Conservation (phyloP, 1,284 basidiomycete genomes). For the Fomitiporia mediterranea region DNA sequence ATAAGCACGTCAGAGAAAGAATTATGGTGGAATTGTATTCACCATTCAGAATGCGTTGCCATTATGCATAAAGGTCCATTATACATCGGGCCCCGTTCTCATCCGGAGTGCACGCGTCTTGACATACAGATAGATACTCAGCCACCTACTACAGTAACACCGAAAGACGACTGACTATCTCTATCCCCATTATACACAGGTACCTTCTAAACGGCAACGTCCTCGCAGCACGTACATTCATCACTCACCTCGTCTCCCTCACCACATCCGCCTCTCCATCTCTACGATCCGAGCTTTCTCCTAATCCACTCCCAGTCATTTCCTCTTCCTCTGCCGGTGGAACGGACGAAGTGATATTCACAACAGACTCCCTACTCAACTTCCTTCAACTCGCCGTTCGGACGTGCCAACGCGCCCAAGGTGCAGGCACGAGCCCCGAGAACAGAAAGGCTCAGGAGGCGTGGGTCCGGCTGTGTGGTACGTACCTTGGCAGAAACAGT, state of each 20-base stretch:
- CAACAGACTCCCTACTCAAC: constrained; percentile 72
- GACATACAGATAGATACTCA: too few species aligned
- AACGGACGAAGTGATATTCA: constrained; percentile 65
- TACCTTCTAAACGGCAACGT: constrained; percentile 87
- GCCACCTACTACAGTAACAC: too few species aligned
- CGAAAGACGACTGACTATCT: too few species aligned
- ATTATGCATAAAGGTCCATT: too few species aligned
- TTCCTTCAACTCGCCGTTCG: constrained; percentile 84
- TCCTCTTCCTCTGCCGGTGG: constrained; percentile 30
- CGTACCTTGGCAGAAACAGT: constrained; percentile 68
- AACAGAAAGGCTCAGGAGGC: constrained; percentile 70
- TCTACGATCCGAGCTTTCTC: constrained; percentile 39
- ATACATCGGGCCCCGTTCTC: too few species aligned
- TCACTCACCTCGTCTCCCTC: constrained; percentile 68
- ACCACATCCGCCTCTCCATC: constrained; percentile 36
- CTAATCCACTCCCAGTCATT: constrained; percentile 39
- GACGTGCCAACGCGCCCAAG: constrained; percentile 82
- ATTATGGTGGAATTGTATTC: too few species aligned
- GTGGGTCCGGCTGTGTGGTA: constrained; percentile 79
- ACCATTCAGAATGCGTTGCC: too few species aligned
- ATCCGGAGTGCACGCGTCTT: too few species aligned
- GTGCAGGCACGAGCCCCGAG: constrained; percentile 71
- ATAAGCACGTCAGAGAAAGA: too few species aligned
- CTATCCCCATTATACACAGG: constrained; percentile 33
- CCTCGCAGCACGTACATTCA: constrained; percentile 80